Percentiles rank a stretch among this genome's conserved stretches.
phyloP scores from a whole-genome alignment of 129 eudicot genomes.

The Logfia minima region DNA sequence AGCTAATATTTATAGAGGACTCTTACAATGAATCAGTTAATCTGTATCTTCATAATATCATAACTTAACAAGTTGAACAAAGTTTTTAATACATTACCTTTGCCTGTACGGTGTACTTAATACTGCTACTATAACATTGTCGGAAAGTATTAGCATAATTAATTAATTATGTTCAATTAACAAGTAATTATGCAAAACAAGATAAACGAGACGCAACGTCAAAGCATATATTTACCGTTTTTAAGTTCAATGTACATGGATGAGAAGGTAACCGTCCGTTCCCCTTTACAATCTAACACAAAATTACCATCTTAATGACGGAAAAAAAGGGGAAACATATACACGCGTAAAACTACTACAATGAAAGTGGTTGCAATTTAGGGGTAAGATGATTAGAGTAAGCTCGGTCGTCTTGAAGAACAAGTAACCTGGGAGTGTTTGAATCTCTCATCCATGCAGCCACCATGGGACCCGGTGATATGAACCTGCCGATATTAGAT shows the following conservation, averaged over 20 bases:
- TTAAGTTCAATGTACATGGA: conserved; percentile 29
- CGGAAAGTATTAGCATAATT: background rate
- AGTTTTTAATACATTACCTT: background rate
- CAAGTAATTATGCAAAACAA: background rate
- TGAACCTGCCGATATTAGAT: conserved; percentile 79
- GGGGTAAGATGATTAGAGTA: conserved; percentile 25
- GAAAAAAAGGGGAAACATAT: conserved; percentile 7
- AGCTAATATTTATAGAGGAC: background rate
- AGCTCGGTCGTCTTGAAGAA: conserved; percentile 79
- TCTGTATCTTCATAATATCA: background rate
- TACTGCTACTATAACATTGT: background rate
- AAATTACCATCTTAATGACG: conserved; percentile 19
- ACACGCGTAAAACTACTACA: conserved; percentile 34
- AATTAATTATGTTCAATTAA: background rate
- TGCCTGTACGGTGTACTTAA: background rate
- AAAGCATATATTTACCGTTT: conserved; percentile 23
- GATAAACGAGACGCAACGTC: background rate
- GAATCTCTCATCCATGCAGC: conserved; percentile 92
- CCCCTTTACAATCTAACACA: conserved; percentile 23
- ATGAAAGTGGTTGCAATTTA: conserved; percentile 45
- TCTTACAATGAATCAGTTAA: background rate
- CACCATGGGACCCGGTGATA: conserved; percentile 76
- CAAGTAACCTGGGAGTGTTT: conserved; percentile 57
- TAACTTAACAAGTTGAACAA: background rate
- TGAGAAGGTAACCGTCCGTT: background rate